phyloP scores from a whole-genome alignment of 768 basidiomycete genomes.

The Phaeolepiota aurea region DNA sequence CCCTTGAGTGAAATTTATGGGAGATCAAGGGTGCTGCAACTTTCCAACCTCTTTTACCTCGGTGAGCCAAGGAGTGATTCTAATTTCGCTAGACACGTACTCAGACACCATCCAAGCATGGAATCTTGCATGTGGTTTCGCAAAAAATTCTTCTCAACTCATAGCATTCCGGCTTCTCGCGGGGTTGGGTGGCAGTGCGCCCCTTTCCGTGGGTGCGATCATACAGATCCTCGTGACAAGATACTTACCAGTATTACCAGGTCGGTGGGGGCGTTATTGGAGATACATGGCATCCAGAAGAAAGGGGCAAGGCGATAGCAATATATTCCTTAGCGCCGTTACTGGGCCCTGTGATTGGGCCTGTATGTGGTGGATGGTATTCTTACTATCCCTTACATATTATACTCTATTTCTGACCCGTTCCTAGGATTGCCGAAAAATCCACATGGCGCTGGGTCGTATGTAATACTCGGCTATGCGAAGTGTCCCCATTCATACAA shows the following conservation, averaged over 20 bases:
- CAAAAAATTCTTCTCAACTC: conserved; percentile 45
- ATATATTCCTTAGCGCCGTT: conserved; percentile 60
- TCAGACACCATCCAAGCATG: conserved; percentile 28
- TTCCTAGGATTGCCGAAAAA: conserved; percentile 41
- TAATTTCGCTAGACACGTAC: background rate
- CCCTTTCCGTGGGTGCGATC: conserved; percentile 44
- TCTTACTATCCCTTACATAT: conserved; percentile 5
- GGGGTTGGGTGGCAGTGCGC: conserved; percentile 68
- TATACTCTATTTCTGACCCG: conserved; percentile 4
- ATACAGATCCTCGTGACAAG: conserved; percentile 19
- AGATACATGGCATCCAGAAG: conserved; percentile 53
- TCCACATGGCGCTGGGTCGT: conserved; percentile 72
- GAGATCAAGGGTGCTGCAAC: conserved; percentile 50
- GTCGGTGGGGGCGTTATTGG: conserved; percentile 59
- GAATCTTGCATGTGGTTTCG: conserved; percentile 61
- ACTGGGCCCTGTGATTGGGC: conserved; percentile 58
- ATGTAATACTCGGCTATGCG: background rate
- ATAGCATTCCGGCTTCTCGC: conserved; percentile 64
- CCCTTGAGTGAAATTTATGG: conserved; percentile 71
- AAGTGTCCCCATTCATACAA: background rate
- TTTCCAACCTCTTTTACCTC: conserved; percentile 59
- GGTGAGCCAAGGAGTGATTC: conserved; percentile 24
- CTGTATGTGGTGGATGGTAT: conserved; percentile 53
- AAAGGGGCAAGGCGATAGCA: conserved; percentile 56
- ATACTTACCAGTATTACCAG: conserved; percentile 19